Conservation (phyloP, 257 asterid genomes). For the Solanum sejunctum region DNA sequence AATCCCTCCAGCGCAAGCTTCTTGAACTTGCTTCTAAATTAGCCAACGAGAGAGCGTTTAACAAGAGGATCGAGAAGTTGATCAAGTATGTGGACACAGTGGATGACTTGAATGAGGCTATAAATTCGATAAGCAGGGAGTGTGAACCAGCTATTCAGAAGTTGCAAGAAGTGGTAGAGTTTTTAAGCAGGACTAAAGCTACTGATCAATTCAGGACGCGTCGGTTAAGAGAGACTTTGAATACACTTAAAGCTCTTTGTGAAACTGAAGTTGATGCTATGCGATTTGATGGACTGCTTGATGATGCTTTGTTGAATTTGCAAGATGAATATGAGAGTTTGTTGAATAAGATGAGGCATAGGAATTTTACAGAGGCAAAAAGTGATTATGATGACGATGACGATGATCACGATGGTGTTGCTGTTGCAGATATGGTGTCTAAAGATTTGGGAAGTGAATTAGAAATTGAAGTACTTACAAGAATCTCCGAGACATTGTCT, state of each 20-base stretch:
- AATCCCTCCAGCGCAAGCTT: slow-evolving; percentile 46
- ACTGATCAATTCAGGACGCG: slow-evolving; percentile 49
- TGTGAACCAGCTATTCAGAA: slow-evolving; percentile 64
- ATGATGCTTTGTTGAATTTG: slow-evolving; percentile 67
- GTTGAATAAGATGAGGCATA: slow-evolving; percentile 38
- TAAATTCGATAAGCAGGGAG: slow-evolving; percentile 34
- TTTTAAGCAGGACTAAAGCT: slow-evolving; percentile 79
- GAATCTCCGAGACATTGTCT: slow-evolving; percentile 47
- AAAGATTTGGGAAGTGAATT: slow-evolving; percentile 36
- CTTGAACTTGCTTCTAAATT: slow-evolving; percentile 27
- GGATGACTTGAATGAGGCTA: slow-evolving; percentile 30
- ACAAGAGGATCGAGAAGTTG: slow-evolving; percentile 29
- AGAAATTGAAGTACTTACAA: slow-evolving; percentile 46
- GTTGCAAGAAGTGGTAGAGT: slow-evolving; percentile 82
- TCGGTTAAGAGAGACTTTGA: slow-evolving; percentile 49
- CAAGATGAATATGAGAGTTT: slow-evolving; percentile 75
- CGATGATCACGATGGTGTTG: background rate
- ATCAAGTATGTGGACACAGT: slow-evolving; percentile 53
- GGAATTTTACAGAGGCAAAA: slow-evolving; percentile 6
- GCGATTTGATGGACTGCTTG: slow-evolving; percentile 66
- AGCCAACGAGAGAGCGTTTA: slow-evolving; percentile 19
- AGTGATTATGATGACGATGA: slow-evolving; percentile 1
- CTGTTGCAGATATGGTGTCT: background rate
- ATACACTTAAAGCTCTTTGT: slow-evolving; percentile 49
- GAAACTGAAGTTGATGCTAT: slow-evolving; percentile 67